Conservation (phyloP, 768 basidiomycete genomes). For the Leccinum fibrillosum region DNA sequence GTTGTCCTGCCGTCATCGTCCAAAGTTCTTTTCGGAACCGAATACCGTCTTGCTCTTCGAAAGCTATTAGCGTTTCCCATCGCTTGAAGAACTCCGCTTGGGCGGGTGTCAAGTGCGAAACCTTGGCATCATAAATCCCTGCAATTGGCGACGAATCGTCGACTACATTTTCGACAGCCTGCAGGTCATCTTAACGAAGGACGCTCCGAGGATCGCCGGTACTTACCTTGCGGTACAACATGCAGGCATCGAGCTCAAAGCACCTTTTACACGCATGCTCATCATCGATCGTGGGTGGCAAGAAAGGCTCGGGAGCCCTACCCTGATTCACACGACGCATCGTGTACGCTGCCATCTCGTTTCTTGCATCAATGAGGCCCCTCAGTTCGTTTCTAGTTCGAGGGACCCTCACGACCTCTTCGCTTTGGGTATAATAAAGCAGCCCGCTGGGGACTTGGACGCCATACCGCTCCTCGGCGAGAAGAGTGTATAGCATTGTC, state of each 20-base stretch:
- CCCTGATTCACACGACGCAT: conserved; percentile 42
- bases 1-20: conserved; percentile 79
- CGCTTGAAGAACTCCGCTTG: conserved; percentile 81
- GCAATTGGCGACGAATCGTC: conserved; percentile 53
- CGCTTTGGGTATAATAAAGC: conserved; percentile 91
- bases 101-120: conserved; percentile 65
- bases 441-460: conserved; percentile 77
- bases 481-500: conserved; percentile 93
- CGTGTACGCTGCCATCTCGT: conserved; percentile 81
- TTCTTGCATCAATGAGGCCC: conserved; percentile 76
- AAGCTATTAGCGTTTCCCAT: conserved; percentile 84
- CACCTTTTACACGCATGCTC: conserved; percentile 76
- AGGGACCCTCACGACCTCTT: conserved; percentile 82
- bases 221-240: conserved; percentile 86
- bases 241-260: conserved; percentile 81
- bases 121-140: conserved; percentile 73
- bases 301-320: conserved; percentile 48
- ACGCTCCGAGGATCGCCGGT: not conserved
- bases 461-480: conserved; percentile 89
- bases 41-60: conserved; percentile 84
- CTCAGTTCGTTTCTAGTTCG: conserved; percentile 79
- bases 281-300: conserved; percentile 88
- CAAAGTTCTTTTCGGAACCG: conserved; percentile 90
- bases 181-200: conserved; percentile 5
- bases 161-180: conserved; percentile 69